Base-by-base conservation (phyloP, 768 basidiomycete genomes). In the Tulasnella calospora region DNA sequence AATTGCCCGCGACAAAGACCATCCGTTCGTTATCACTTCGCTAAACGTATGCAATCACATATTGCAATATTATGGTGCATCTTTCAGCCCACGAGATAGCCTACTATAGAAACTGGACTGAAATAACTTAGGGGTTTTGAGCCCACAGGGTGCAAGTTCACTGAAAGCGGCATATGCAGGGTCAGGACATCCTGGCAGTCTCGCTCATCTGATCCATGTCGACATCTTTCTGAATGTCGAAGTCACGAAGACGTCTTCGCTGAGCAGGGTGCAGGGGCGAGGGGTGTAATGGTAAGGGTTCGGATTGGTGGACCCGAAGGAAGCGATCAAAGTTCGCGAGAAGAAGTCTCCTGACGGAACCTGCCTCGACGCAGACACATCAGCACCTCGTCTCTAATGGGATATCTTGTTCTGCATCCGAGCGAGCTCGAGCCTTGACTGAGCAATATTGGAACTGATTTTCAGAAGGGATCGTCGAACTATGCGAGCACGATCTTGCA, bases 121-220 rank as follows among this genome's bases (percentile, higher is more conserved):
- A 33, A 30, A 67, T 67, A 15, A 30, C 13, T 67, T 35, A 35
- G 61, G 13, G 15, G 8, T 51, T 51, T 51, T 51, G 51, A 51
- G 51, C 13, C 51, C 2, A 6, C 10, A 51, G 51, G 51, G 51
- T 40, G 51, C 51, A 12, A 51, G 8, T n/a, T n/a, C n/a, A n/a
- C n/a, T n/a, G 5, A 67, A 67, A 35, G 61, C 61, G 61, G 61
- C 61, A 67, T 67, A 67, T 67, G 61, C 61, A 67, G 61, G 61
- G 61, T 67, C n/a, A 15, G 6, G 33, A 35, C 27, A 6, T 7
- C 61, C 33, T 67, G 30, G 61, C 1, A 30, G 61, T 67, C 57
- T 13, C 23, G 8, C n/a, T n/a, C 23, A 30, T 23, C 15, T 67
- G 61, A 33, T 9, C 27, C 27, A 67, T 35, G 33, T 9, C 27